Base-by-base conservation (phyloP, 495 filamentous ascomycete genomes). In the Apodospora peruviana region DNA sequence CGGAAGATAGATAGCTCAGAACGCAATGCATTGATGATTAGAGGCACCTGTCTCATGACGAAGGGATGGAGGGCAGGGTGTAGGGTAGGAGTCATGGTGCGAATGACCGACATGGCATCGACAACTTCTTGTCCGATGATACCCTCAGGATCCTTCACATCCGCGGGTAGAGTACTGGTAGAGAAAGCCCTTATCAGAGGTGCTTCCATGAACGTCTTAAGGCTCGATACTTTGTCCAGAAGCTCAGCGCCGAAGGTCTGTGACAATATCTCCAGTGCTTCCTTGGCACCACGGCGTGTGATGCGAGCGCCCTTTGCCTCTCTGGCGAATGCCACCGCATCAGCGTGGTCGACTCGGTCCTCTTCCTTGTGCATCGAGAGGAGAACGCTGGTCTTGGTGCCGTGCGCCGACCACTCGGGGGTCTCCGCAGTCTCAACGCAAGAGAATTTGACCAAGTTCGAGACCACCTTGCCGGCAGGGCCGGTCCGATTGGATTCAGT, bases 371-470 rank as follows among this genome's bases (percentile, higher is more conserved):
- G 84, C 52, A 98, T 80, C 0, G 93, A 96, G 27, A 96, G 67
- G 50, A 98, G 90, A 8, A 84, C 83, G 51, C 80, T 83, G 39
- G 84, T 85, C 43, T 91, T 80, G 20, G 70, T 57, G 0, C 81
- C 85, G 58, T 95, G 91, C 25, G 80, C 78, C 12, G 81, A 81
- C 65, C 96, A 97, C 57, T 96, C 95, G 7, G 93, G 93, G 0
- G 95, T 97, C 66, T 97, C 93, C 0, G 94, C 93, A 5, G 91
- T 94, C 58, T 98, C 93, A 51, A 95, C 85, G 60, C 93, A 97
- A 60, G 88, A 94, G 68, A 96, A 98, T 57, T 95, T 95, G 66
- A 91, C 86, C 47, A 98, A 65, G 66, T 98, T 98, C 23, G 84
- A 79, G 24, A 94, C 88, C 41, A 98, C 85, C 67, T 98, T 98